These are phyloP conservation scores for Scleromitrula shiraiana DNA, from an alignment of 2,329 filamentous ascomycete genomes.

Conservation along the genomic window DNA sequence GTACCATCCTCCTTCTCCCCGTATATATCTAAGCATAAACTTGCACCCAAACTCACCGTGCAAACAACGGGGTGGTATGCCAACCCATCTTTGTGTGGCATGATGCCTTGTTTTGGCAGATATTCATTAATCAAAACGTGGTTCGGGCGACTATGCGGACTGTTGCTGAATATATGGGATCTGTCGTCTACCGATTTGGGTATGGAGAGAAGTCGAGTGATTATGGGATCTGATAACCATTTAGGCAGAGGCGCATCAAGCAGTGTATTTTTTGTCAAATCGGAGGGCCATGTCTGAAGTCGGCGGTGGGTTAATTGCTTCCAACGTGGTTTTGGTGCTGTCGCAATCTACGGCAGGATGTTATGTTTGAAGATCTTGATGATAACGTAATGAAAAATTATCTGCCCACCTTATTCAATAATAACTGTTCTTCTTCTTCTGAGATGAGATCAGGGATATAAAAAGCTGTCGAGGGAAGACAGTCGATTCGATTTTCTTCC, in stretches of 20 bases:
- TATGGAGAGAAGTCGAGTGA: conserved; percentile 51
- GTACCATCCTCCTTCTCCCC: conserved; percentile 53
- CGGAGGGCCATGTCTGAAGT: conserved; percentile 83
- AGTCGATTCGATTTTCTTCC: conserved; percentile 42
- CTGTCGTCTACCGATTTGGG: conserved; percentile 30
- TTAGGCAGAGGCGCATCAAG: conserved; percentile 64
- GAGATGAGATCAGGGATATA: conserved; percentile 85
- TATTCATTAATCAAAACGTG: conserved; percentile 96
- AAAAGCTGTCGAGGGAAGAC: conserved; percentile 59
- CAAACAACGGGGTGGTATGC: conserved; percentile 86
- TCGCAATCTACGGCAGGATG: conserved; percentile 37
- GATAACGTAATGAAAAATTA: conserved; percentile 9
- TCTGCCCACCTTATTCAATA: conserved; percentile 60
- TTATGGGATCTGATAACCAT: conserved; percentile 66
- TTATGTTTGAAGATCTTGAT: background rate
- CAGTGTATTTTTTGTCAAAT: conserved; percentile 70
- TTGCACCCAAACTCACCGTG: conserved; percentile 76
- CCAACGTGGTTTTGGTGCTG: conserved; percentile 71
- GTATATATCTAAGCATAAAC: conserved; percentile 71
- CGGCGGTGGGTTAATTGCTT: conserved; percentile 80
- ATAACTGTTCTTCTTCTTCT: conserved; percentile 58
- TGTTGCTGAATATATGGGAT: conserved; percentile 46
- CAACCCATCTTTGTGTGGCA: conserved; percentile 89
- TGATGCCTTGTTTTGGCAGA: conserved; percentile 79
- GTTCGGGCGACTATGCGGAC: conserved; percentile 72